phyloP scores from a whole-genome alignment of 1,284 basidiomycete genomes.

The Waitea zeae region DNA sequence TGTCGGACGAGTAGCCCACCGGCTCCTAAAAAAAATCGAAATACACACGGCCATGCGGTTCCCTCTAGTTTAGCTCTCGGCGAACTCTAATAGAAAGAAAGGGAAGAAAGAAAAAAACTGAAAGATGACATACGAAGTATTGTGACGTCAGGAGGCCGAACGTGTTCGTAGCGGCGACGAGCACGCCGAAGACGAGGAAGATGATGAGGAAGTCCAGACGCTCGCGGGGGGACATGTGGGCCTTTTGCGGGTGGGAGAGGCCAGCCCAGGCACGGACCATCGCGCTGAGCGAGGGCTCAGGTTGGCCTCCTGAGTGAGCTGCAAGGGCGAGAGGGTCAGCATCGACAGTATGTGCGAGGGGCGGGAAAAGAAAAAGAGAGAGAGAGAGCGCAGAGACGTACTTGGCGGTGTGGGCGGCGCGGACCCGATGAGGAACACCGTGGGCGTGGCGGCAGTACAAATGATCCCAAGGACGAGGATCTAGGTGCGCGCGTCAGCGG shows the following conservation, averaged over 20 bases:
- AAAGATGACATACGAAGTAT: slow-evolving; percentile 31
- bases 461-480: slow-evolving; percentile 55
- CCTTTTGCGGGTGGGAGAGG: slow-evolving; percentile 18
- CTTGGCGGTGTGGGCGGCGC: slow-evolving; percentile 62
- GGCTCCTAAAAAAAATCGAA: slow-evolving; percentile 33
- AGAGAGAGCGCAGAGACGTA: slow-evolving; percentile 15
- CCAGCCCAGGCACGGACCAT: slow-evolving; percentile 42
- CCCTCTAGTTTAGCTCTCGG: no score
- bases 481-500: slow-evolving; percentile 16
- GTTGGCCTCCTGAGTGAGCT: slow-evolving; percentile 32
- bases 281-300: slow-evolving; percentile 29
- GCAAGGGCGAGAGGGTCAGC: no score
- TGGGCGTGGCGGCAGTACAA: slow-evolving; percentile 38
- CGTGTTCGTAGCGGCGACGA: slow-evolving; percentile 33
- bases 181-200: slow-evolving; percentile 36
- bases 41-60: slow-evolving; percentile 1
- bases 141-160: slow-evolving; percentile 51
- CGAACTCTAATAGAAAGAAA: neutral
- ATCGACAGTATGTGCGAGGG: no score
- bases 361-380: slow-evolving; percentile 1
- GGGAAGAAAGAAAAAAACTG: neutral
- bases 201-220: slow-evolving; percentile 52
- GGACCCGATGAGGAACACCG: slow-evolving; percentile 33
- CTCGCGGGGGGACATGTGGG: slow-evolving; percentile 42
- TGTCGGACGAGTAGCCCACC: slow-evolving; percentile 48